Evolutionary conservation across 1,284 basidiomycete genomes (phyloP), one percentile per base, ranked within the genome.

Genomic region (Puccinia triticina): DNA sequence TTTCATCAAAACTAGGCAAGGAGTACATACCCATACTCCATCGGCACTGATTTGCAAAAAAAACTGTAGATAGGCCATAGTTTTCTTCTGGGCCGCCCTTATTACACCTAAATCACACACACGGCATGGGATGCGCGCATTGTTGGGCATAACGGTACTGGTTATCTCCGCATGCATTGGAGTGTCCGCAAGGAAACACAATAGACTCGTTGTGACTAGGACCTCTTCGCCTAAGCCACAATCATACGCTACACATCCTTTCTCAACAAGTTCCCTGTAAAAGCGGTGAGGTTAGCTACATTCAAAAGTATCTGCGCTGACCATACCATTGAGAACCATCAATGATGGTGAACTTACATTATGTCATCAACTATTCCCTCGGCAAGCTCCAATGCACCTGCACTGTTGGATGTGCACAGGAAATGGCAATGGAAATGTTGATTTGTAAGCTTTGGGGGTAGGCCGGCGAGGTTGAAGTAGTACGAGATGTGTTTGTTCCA

Each of bases 261-360:
- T 86, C 46, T 89, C 74, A 32, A 29, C 73, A 1, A 75, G 32
- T 50, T 75, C n/a, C n/a, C n/a, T n/a, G n/a, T n/a, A n/a, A n/a
- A n/a, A n/a, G n/a, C n/a, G n/a, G n/a, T n/a, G n/a, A n/a, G n/a
- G n/a, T n/a, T n/a, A n/a, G n/a, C n/a, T n/a, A n/a, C n/a, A n/a
- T n/a, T n/a, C n/a, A n/a, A n/a, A n/a, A n/a, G n/a, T n/a, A n/a
- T n/a, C n/a, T n/a, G n/a, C n/a, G n/a, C n/a, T n/a, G n/a, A n/a
- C n/a, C n/a, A n/a, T n/a, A n/a, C 73, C 53, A 75, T 14, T 7
- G 53, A 75, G 23, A 57, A 75, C 26, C 23, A 75, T n/a, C 29
- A 53, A 5, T 21, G 16, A 43, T 75, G 50, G 34, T 59, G 29
- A n/a, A 57, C n/a, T n/a, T n/a, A n/a, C n/a, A n/a, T n/a, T n/a